These are phyloP conservation scores for Fusarium avenaceum DNA, from an alignment of 2,329 filamentous ascomycete genomes.

Conservation along the genomic window DNA sequence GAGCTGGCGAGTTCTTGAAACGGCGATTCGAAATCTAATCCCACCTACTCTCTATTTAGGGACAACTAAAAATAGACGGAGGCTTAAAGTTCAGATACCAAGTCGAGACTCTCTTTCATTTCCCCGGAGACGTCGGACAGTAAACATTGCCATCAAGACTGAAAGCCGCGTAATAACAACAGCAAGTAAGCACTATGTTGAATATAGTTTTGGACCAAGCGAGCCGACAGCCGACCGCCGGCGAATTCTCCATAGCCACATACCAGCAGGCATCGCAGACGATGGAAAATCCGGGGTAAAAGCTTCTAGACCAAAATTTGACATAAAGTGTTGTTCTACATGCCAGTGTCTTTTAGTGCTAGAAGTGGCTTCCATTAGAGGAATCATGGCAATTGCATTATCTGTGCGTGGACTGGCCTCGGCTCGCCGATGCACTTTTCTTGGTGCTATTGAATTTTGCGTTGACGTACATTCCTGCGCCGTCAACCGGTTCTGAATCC, in stretches of 20 bases:
- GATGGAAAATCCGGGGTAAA: conserved; percentile 2
- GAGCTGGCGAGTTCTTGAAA: background rate
- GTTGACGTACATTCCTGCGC: too few relatives aligned
- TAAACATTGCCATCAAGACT: background rate
- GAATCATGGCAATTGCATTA: too few relatives aligned
- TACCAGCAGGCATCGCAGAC: background rate
- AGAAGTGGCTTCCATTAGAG: background rate
- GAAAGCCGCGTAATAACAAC: background rate
- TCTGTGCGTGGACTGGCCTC: too few relatives aligned
- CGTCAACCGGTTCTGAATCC: too few relatives aligned
- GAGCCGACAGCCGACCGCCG: background rate
- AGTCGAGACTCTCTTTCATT: background rate
- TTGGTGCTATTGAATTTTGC: too few relatives aligned
- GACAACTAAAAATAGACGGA: conserved; percentile 9
- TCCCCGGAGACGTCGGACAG: background rate
- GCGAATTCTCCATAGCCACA: background rate
- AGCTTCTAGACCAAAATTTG: background rate
- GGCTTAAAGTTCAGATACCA: background rate
- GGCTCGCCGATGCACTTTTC: too few relatives aligned
- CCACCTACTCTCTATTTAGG: background rate
- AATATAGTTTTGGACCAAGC: background rate
- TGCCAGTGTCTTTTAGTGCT: background rate
- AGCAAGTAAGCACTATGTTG: background rate
- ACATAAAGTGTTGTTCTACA: background rate
- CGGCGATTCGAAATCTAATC: background rate